Evolutionary conservation across 768 basidiomycete genomes (phyloP), one percentile per base, ranked within the genome.

Genomic region (Mycena rebaudengoi): DNA sequence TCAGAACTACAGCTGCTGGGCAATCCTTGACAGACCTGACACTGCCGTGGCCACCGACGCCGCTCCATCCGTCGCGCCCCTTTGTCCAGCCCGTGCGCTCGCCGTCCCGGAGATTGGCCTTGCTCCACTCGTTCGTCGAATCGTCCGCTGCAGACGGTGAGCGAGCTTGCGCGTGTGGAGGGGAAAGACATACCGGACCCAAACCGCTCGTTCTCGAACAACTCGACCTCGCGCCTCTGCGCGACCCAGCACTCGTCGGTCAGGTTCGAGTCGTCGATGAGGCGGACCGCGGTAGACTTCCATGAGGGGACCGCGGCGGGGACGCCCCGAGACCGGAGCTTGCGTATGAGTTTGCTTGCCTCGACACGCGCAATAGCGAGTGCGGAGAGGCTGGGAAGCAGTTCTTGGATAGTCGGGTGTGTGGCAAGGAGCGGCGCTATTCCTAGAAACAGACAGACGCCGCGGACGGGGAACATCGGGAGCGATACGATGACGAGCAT

Each of bases 171-270:
- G n/a, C n/a, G n/a, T n/a, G n/a, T 2, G 41, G 16, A 11, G 12
- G 21, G n/a, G 32, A 21, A 30, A 25, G 21, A 66, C 20, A 30
- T n/a, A 30, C 64, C 60, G 30, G 75, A 73, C 33, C 74, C 71
- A 77, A 84, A 89, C 18, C 93, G 81, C 72, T 94, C 91, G 75
- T 94, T 95, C 79, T 95, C 93, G 80, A 86, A 94, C 23, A 94
- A 71, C 73, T 92, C 90, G 16, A 94, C 91, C 32, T 88, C 84
- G 7, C 85, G 74, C 76, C 89, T 82, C 70, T 90, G 86, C 2
- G 88, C 79, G 0, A 75, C 78, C 91, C 91, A 94, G 43, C 85
- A 86, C 28, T 70, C 75, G 69, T 93, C 90, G 7, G 81, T 79
- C 4, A 95, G 82, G 12, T 78, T 80, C 64, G 94, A 90, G 65